Conservation (phyloP, 2,329 filamentous ascomycete species). For the Parastagonospora nodorum region DNA sequence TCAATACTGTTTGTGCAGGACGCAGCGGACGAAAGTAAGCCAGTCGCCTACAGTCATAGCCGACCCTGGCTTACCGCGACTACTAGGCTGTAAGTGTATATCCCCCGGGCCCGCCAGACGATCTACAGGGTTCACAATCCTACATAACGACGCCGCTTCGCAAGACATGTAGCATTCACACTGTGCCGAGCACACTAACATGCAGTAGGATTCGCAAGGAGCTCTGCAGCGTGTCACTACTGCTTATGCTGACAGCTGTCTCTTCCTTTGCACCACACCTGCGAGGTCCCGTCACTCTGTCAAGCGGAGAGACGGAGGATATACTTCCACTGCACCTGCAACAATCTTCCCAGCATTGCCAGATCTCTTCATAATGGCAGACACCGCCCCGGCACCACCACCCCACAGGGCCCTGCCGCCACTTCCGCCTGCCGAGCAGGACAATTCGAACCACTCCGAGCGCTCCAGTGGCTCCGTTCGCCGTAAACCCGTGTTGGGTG, state of each 20-base stretch:
- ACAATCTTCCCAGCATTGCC: background rate
- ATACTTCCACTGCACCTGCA: background rate
- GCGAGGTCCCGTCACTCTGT: background rate
- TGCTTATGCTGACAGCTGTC: constrained; percentile 1
- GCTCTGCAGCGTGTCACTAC: background rate
- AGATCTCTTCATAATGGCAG: constrained; percentile 30
- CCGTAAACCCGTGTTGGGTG: constrained; percentile 28
- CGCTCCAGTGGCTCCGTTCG: constrained; percentile 30
- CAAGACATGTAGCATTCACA: constrained; percentile 14
- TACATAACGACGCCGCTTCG: constrained; percentile 15
- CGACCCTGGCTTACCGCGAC: constrained; percentile 6
- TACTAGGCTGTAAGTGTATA: constrained; percentile 21
- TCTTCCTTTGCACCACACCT: background rate
- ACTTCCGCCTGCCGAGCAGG: constrained; percentile 23
- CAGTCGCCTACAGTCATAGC: background rate
- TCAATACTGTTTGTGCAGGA: background rate
- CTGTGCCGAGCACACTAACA: constrained; percentile 18
- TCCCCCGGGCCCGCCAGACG: constrained; percentile 10
- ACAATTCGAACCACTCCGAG: constrained; percentile 17
- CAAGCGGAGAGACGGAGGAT: background rate
- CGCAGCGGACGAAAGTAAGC: background rate
- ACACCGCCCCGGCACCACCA: constrained; percentile 26
- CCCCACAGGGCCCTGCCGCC: constrained; percentile 32
- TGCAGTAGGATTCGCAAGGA: constrained; percentile 3
- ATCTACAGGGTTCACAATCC: constrained; percentile 25